phyloP scores from a whole-genome alignment of 2,329 filamentous ascomycete species.

The Chrysosporium queenslandicum region DNA sequence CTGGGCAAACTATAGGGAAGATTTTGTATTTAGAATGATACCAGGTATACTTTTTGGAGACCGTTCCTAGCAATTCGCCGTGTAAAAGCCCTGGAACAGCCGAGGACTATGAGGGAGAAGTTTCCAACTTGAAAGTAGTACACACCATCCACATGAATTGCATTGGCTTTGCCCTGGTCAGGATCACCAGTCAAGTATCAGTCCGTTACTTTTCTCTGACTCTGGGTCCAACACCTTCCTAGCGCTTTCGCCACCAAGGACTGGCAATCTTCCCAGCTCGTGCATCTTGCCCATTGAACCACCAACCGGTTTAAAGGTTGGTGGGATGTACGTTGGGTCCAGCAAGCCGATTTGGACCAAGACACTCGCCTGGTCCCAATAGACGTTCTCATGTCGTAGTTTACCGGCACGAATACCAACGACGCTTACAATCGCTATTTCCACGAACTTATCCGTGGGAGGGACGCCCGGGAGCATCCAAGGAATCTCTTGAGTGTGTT shows the following conservation, averaged over 20 bases:
- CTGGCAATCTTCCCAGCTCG: conserved; percentile 26
- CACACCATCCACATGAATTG: too few relatives aligned
- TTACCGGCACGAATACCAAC: conserved; percentile 45
- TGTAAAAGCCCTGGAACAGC: not conserved
- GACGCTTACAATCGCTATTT: conserved; percentile 48
- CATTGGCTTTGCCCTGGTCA: too few relatives aligned
- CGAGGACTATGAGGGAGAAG: not conserved
- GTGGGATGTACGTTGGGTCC: conserved; percentile 45
- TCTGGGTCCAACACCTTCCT: conserved; percentile 25
- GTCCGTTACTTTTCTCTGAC: conserved; percentile 16
- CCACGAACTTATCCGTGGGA: conserved; percentile 47
- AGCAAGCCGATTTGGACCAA: conserved; percentile 50
- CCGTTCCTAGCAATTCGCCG: not conserved
- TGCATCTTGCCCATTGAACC: conserved; percentile 12
- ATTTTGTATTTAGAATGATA: not conserved
- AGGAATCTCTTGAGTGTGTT: conserved; percentile 46
- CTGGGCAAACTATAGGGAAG: conserved; percentile 7
- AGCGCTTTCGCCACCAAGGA: conserved; percentile 29
- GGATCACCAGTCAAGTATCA: not conserved
- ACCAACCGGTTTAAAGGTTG: conserved; percentile 27
- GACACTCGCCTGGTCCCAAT: conserved; percentile 55
- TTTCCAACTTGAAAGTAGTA: too few relatives aligned
- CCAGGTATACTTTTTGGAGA: too few relatives aligned
- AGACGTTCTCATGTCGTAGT: conserved; percentile 46
- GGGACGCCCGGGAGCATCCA: conserved; percentile 52